Evolutionary conservation across 2,329 filamentous ascomycete genomes (phyloP).

Genomic region (Alternaria alternata): DNA sequence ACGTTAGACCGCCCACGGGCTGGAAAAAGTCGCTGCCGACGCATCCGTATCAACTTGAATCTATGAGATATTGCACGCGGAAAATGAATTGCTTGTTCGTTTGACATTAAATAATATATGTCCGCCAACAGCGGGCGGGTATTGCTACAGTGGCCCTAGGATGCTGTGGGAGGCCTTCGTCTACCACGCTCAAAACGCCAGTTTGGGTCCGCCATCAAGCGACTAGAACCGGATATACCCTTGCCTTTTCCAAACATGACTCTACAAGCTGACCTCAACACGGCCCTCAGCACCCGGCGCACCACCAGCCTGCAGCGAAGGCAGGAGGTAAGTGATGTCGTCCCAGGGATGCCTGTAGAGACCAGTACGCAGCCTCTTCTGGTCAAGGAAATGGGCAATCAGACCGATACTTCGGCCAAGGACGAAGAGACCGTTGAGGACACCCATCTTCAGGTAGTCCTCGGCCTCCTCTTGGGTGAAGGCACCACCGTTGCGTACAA

Average conservation of each 20-base stretch:
- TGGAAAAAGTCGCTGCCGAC: conserved; percentile 7
- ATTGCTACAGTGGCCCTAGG: conserved; percentile 42
- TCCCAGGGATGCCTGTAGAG: conserved; percentile 97
- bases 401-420: conserved; percentile 96
- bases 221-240: conserved; percentile 38
- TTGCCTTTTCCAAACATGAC: conserved; percentile 34
- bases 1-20: conserved; percentile 3
- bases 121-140: conserved; percentile 40
- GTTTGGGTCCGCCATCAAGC: conserved; percentile 33
- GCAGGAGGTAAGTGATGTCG: conserved; percentile 54
- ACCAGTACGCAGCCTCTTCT: conserved; percentile 98
- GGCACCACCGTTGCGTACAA: conserved; percentile 96
- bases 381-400: conserved; percentile 99
- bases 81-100: conserved; percentile 23
- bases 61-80: not conserved
- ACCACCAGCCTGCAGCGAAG: conserved; percentile 47
- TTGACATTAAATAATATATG: conserved; percentile 44
- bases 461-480: conserved; percentile 97
- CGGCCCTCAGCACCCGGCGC: conserved; percentile 52
- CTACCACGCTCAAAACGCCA: conserved; percentile 46
- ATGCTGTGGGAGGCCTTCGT: conserved; percentile 34
- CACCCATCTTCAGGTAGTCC: conserved; percentile 99
- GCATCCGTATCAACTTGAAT: not conserved
- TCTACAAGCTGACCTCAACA: conserved; percentile 53
- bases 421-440: conserved; percentile 99